A percentile compares a stretch with the other conserved stretches of the same genome.
phyloP scores from a whole-genome alignment of 306 rosid species.

The Vicia sativa region DNA sequence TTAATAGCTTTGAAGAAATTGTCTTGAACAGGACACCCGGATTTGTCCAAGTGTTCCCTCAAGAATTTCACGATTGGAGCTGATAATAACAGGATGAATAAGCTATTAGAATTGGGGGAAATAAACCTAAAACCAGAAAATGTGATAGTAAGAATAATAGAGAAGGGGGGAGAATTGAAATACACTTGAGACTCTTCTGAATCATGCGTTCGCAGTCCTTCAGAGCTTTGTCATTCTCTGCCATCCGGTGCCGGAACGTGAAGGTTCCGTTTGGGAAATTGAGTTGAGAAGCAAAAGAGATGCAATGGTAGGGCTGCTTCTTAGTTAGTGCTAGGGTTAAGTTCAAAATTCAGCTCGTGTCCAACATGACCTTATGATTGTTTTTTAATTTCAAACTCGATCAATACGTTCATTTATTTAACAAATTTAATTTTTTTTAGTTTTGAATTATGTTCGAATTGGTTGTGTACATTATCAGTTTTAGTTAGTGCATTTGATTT shows the following conservation, averaged over 20 bases:
- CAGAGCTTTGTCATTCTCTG: conserved; percentile 46
- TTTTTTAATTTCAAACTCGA: too few species aligned
- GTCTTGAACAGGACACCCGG: conserved; percentile 69
- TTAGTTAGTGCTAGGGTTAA: too few species aligned
- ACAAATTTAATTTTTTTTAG: too few species aligned
- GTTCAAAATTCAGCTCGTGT: too few species aligned
- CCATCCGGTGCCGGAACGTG: conserved; percentile 22
- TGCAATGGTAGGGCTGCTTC: too few species aligned
- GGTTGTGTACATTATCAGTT: too few species aligned
- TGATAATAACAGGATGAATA: conserved; percentile 19
- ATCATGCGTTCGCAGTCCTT: conserved; percentile 73
- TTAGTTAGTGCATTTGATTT: too few species aligned
- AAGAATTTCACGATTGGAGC: conserved; percentile 76
- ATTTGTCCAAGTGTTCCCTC: conserved; percentile 65
- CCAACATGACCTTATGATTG: too few species aligned
- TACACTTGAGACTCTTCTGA: conserved; percentile 63
- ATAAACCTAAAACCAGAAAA: not conserved
- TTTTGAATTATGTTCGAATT: too few species aligned
- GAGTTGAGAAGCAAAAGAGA: too few species aligned
- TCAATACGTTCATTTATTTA: too few species aligned
- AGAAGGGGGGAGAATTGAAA: not conserved
- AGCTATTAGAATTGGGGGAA: not conserved
- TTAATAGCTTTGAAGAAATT: conserved; percentile 61
- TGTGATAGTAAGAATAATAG: not conserved
- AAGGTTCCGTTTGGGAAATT: too few species aligned